These are phyloP conservation scores for Drechslerella coelobrocha DNA, from an alignment of 2,329 filamentous ascomycete genomes.

Conservation along the genomic window DNA sequence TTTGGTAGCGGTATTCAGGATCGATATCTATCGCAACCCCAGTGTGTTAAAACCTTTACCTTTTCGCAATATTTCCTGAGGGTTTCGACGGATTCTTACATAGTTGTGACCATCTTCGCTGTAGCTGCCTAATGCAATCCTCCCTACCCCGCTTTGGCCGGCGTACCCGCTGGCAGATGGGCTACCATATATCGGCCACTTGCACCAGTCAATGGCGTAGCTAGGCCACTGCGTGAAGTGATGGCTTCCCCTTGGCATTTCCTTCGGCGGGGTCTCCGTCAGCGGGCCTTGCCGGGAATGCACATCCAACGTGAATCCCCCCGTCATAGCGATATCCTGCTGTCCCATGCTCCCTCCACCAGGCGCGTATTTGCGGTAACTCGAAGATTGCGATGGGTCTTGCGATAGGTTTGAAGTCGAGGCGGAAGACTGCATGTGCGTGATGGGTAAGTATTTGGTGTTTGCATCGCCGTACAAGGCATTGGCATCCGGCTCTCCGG, in stretches of 20 bases:
- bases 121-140: conserved; percentile 94
- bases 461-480: conserved; percentile 40
- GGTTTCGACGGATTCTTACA: conserved; percentile 67
- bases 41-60: too few relatives aligned
- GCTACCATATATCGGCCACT: conserved; percentile 82
- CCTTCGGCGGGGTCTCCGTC: conserved; percentile 41
- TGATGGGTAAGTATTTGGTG: conserved; percentile 47
- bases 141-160: conserved; percentile 72
- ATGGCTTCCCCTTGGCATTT: conserved; percentile 38
- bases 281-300: conserved; percentile 38
- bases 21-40: conserved; percentile 43
- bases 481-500: conserved; percentile 41
- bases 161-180: conserved; percentile 56
- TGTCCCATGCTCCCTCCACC: conserved; percentile 39
- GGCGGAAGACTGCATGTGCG: conserved; percentile 37
- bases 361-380: conserved; percentile 44
- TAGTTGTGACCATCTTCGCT: conserved; percentile 98
- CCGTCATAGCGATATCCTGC: conserved; percentile 37
- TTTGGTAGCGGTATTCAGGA: conserved; percentile 38
- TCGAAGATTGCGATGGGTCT: conserved; percentile 24
- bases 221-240: conserved; percentile 75
- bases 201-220: conserved; percentile 99
- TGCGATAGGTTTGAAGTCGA: conserved; percentile 28
- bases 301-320: conserved; percentile 35
- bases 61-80: too few relatives aligned